Evolutionary conservation across 192 early-diverging fungal genomes (phyloP), one percentile per base, ranked within the genome.

Genomic region (Entomortierella beljakovae): DNA sequence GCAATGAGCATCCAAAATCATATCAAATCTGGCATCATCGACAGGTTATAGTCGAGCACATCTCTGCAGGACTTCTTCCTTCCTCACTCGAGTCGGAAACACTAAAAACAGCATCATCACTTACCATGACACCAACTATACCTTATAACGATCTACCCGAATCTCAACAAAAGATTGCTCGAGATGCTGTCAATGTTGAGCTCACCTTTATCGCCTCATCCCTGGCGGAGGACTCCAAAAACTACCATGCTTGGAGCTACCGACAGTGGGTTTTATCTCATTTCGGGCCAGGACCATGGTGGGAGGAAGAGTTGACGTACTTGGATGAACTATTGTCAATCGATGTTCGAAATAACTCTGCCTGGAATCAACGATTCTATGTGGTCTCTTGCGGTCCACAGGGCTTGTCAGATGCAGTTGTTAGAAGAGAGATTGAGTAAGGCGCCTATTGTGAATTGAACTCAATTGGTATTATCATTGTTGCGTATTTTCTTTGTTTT

Each of bases 211-310:
- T 97, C 43, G 87, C 90, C 35, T 34, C 59, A 1, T 80, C 93
- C 22, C 75, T 99, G 28, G 88, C 85, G 28, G 81, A 85, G 9
- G 98, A 99, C 52, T 88, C 94, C 23, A 99, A 99, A 80, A 99
- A 99, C 81, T 99, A 99, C 76, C 98, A 99, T 82, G 95, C 94
- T 0, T 99, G 98, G 98, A 89, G 92, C 2, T 98, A 99, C 77
- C 89, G 97, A 43, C 97, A 99, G 81, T 98, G 96, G 96, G 84
- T 98, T 22, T 85, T 98, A 7, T 76, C 61, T 22, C 82, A 80
- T 23, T 98, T 95, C 70, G 82, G 85, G 25, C 58, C 89, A 5
- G 75, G 75, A 2, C 68, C 75, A 6, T 79, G 75, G 75, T 99
- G 96, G 96, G 81, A 89, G 34, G 80, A 84, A 25, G 97, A 99